Percentiles rank a stretch among this genome's conserved stretches.
phyloP scores from a whole-genome alignment of 352 stramenopile species.

The Phytophthora multivora region DNA sequence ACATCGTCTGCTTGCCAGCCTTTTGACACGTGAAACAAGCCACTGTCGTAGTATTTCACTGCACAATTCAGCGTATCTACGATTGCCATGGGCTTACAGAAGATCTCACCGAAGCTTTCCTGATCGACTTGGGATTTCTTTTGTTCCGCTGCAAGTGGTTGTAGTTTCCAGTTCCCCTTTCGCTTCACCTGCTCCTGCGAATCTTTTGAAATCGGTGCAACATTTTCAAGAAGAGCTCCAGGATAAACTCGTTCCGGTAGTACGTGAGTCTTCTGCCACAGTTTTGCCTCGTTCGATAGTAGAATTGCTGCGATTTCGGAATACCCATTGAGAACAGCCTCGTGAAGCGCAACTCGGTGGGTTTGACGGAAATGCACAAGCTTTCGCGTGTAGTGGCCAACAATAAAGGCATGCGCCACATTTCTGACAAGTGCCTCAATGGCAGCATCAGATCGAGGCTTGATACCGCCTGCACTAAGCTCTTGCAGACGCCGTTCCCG shows the following conservation, averaged over 20 bases:
- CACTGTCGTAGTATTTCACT: slow-evolving; percentile 46
- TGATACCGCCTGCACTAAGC: slow-evolving; percentile 5
- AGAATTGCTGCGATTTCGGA: slow-evolving; percentile 57
- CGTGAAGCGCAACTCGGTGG: slow-evolving; percentile 72
- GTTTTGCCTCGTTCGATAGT: slow-evolving; percentile 47
- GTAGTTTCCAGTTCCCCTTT: slow-evolving; percentile 54
- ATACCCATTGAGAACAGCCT: slow-evolving; percentile 74
- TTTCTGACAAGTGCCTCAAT: slow-evolving; percentile 59
- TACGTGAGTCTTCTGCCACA: slow-evolving; percentile 70
- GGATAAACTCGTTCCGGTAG: slow-evolving; percentile 57
- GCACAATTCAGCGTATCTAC: slow-evolving; percentile 57
- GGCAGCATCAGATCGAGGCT: slow-evolving; percentile 46
- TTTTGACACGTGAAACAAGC: slow-evolving; percentile 25
- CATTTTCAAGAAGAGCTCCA: slow-evolving; percentile 21
- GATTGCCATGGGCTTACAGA: slow-evolving; percentile 44
- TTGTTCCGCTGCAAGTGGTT: slow-evolving; percentile 37
- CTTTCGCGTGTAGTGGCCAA: slow-evolving; percentile 56
- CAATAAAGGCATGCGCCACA: slow-evolving; percentile 64
- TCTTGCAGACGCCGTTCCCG: slow-evolving; percentile 14
- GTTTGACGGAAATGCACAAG: slow-evolving; percentile 56
- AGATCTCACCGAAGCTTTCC: slow-evolving; percentile 3
- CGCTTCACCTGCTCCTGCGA: slow-evolving; percentile 10
- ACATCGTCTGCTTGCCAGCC: slow-evolving; percentile 40
- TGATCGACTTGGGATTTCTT: background rate
- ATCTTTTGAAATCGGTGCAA: slow-evolving; percentile 13